Evolutionary conservation across 106 monocot genomes (phyloP).

Genomic region (Dendrobium catenatum): DNA sequence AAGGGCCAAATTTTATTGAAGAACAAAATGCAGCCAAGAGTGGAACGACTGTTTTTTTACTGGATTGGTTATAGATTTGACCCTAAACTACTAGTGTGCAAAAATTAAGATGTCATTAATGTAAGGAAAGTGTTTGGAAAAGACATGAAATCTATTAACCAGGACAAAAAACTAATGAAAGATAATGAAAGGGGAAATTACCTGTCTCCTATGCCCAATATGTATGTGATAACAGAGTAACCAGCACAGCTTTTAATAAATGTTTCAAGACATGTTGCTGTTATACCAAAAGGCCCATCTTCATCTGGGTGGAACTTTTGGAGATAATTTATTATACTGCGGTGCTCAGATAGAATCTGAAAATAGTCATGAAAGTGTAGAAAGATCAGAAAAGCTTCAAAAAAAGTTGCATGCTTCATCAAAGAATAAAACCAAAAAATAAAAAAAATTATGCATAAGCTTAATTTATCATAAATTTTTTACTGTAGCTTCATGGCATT

Average conservation of each 20-base stretch:
- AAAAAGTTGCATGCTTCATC: background rate
- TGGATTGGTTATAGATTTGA: no score
- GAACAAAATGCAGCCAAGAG: no score
- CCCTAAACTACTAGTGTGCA: no score
- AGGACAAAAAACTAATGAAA: no score
- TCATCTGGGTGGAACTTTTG: slow-evolving; percentile 92
- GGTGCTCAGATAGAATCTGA: slow-evolving; percentile 88
- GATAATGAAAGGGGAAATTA: slow-evolving; percentile 5
- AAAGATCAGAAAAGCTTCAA: background rate
- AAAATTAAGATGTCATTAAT: no score
- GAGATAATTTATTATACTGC: slow-evolving; percentile 79
- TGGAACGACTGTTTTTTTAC: no score
- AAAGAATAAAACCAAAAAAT: background rate
- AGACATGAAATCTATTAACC: no score
- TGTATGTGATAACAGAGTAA: slow-evolving; percentile 98
- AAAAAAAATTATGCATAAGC: background rate
- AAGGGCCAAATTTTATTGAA: no score
- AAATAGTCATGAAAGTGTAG: slow-evolving; percentile 10
- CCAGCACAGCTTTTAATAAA: slow-evolving; percentile 99
- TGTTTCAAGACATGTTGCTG: slow-evolving; percentile 88
- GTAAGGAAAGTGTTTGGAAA: no score
- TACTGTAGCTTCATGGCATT: no score
- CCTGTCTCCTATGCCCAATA: slow-evolving; percentile 97
- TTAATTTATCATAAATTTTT: background rate
- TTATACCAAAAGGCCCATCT: slow-evolving; percentile 96